Conservation (phyloP, 2,329 filamentous ascomycete genomes). For the Achaetomium macrosporum region DNA sequence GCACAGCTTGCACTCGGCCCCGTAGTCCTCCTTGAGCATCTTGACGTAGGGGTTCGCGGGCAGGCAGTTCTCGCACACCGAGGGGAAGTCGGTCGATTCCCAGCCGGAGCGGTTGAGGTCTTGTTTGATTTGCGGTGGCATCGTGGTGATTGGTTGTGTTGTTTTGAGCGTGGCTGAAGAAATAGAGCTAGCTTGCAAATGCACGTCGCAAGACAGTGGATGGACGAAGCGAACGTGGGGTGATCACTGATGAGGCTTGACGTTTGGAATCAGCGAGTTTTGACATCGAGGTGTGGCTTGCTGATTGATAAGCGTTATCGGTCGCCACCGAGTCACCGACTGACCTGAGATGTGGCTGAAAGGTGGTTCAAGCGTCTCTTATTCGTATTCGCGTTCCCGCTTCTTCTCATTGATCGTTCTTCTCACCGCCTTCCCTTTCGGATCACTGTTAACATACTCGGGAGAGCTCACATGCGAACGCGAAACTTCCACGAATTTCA, state of each 20-base stretch:
- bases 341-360: conserved; percentile 7
- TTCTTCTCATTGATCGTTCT: background rate
- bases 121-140: conserved; percentile 92
- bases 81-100: conserved; percentile 89
- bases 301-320: conserved; percentile 18
- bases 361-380: conserved; percentile 9
- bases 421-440: conserved; percentile 12
- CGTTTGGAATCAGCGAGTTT: background rate
- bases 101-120: conserved; percentile 92
- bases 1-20: conserved; percentile 80
- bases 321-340: background rate
- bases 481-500: background rate
- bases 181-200: too few species aligned
- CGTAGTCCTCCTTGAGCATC: conserved; percentile 97
- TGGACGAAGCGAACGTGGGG: background rate
- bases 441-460: background rate
- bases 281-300: conserved; percentile 10
- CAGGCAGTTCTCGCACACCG: conserved; percentile 85
- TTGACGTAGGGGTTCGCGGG: conserved; percentile 97
- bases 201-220: too few species aligned
- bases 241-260: conserved; percentile 1
- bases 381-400: conserved; percentile 17
- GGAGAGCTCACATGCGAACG: background rate
- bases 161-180: background rate
- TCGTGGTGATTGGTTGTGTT: conserved; percentile 30